Percentiles rank a stretch among this genome's conserved stretches.
Evolutionary conservation across 805 yeast species (phyloP).

Genomic region (Barnettozyma siamensis): DNA sequence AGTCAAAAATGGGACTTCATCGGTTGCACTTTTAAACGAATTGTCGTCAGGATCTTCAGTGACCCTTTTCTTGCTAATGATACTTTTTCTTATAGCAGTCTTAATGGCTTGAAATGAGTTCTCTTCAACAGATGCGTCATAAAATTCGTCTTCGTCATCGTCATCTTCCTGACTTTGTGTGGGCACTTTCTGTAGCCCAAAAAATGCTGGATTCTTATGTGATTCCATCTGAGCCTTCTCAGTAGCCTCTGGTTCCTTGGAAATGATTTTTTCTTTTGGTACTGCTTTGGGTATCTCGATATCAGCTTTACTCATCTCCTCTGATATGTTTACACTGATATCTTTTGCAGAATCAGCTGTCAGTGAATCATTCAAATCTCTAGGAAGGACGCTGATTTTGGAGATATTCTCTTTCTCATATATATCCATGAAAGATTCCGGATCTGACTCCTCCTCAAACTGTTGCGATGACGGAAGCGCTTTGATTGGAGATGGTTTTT

Average conservation of each 20-base stretch:
- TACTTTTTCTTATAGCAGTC: slow-evolving; percentile 40
- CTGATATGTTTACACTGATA: not conserved
- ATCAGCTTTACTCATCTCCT: not conserved
- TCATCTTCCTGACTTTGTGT: not conserved
- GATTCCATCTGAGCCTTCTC: not conserved
- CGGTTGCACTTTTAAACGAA: slow-evolving; percentile 21
- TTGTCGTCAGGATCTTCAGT: slow-evolving; percentile 12
- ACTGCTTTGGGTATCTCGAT: not conserved
- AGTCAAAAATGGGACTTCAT: slow-evolving; percentile 11
- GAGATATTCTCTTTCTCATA: not conserved
- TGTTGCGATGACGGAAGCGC: not conserved
- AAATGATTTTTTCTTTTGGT: not conserved
- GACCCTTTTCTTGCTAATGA: slow-evolving; percentile 29
- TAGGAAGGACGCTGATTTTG: not conserved
- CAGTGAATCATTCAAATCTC: not conserved
- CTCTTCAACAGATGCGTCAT: slow-evolving; percentile 27
- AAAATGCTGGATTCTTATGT: not conserved
- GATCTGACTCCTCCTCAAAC: not conserved
- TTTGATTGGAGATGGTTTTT: not conserved
- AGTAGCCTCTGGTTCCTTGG: no score
- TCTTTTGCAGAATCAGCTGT: not conserved
- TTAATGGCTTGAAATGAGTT: slow-evolving; percentile 42
- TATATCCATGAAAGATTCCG: not conserved
- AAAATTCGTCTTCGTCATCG: slow-evolving; percentile 8
- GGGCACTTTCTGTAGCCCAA: not conserved